These are phyloP conservation scores for Adansonia madagascariensis DNA, from an alignment of 441 rosid species.

Conservation along the genomic window DNA sequence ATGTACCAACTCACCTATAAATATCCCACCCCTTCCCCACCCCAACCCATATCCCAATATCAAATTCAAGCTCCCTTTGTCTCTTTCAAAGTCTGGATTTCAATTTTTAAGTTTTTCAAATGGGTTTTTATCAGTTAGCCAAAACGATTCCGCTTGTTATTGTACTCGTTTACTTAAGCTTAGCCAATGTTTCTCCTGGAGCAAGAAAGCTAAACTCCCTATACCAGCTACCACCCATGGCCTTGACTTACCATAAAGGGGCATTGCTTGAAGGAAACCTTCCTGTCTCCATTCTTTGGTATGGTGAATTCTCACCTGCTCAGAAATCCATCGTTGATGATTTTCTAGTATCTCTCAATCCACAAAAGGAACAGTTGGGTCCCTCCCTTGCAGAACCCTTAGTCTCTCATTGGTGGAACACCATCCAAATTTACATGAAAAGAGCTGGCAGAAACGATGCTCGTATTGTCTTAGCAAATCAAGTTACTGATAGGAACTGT, in stretches of 20 bases:
- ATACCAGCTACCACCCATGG: slow-evolving; percentile 38
- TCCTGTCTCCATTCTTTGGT: slow-evolving; percentile 46
- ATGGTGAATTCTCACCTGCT: slow-evolving; percentile 38
- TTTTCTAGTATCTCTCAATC: slow-evolving; percentile 40
- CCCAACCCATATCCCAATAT: background rate
- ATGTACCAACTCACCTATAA: slow-evolving; percentile 34
- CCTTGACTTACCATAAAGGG: slow-evolving; percentile 43
- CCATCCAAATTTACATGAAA: slow-evolving; percentile 35
- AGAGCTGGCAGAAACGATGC: slow-evolving; percentile 37
- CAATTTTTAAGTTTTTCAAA: slow-evolving; percentile 11
- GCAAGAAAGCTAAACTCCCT: slow-evolving; percentile 38
- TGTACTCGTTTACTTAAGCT: slow-evolving; percentile 23
- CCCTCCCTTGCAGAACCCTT: slow-evolving; percentile 21
- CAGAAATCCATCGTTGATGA: slow-evolving; percentile 42
- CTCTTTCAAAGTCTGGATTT: background rate
- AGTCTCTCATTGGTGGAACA: slow-evolving; percentile 40
- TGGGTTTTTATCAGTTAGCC: slow-evolving; percentile 26
- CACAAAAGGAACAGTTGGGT: background rate
- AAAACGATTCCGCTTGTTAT: slow-evolving; percentile 24
- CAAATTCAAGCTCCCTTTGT: slow-evolving; percentile 1
- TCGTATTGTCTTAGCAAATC: slow-evolving; percentile 22
- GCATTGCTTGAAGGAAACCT: slow-evolving; percentile 40
- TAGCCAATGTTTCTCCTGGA: slow-evolving; percentile 23
- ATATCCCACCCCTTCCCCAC: background rate
- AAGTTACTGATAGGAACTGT: slow-evolving; percentile 9